Base-by-base conservation (phyloP, 441 rosid species). In the Mallotus japonicus region DNA sequence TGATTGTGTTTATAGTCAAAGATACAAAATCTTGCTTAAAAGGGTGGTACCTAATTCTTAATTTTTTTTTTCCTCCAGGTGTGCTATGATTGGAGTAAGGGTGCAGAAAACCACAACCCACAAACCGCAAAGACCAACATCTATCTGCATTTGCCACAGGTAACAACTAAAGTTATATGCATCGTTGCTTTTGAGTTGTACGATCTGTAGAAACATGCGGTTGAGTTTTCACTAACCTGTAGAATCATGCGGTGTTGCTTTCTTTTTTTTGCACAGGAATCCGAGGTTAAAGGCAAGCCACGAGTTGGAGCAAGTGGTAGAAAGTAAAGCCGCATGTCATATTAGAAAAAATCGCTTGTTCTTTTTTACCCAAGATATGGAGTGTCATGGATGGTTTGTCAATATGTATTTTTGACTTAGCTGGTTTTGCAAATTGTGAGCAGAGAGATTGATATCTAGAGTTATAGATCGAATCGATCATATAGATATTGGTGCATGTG, bases 71-170 rank as follows among this genome's bases (percentile, higher is more conserved):
- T 49, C 75, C 11, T 50, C 22, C 40, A 95, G 99, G 87, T 87
- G 22, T 90, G 98, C 73, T 93, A 95, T 51, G 99, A 93, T 87
- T 93, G 98, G 99, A 85, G 97, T 72, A 95, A 95, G 80, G 98
- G 98, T 77, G 99, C 99, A 15, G 99, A 93, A 79, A 93, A 93
- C 84, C 98, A 95, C 82, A 93, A 95, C 85, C 99, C 98, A n/a
- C 87, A 97, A 68, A 86, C 92, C 0, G 97, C 97, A 0, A 95
- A 95, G 81, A 78, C 75, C 65, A 76, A 79, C 80, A 91, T 95
- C 54, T 93, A 85, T 89, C 80, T 95, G 81, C 98, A 95, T 74
- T 74, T 89, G 65, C 91, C 97, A 22, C 96, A 86, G 97, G 97
- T 93, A 58, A 40, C 40, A 37, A 4, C 79, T 50, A 20, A 50